Base-by-base conservation (phyloP, 192 early-diverging fungal species). In the Linnemannia zychae region DNA sequence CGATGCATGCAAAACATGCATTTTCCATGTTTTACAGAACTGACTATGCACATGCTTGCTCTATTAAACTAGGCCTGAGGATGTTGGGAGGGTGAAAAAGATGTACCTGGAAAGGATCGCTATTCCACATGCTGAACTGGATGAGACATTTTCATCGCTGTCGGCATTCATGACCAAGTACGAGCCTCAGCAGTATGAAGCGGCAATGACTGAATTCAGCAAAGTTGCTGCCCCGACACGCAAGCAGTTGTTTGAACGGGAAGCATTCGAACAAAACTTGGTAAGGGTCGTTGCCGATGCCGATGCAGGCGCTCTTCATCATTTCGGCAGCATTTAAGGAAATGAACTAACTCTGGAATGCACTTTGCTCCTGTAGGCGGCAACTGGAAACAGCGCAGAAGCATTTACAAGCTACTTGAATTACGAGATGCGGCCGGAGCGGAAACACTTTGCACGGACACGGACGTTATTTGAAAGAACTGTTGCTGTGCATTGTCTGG, bases 391-490 rank as follows among this genome's bases (percentile, higher is more conserved):
- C 72, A 68, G 76, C 2, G 40, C 93, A 46, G 86, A 81, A 38
- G 84, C 77, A 33, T 95, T 92, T 71, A 77, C 87, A 40, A 76
- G 87, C n/a, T 95, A 95, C 60, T 76, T 96, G 17, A 83, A 88
- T 12, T 87, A 87, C 38, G 93, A 94, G 87, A 86, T 48, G 53
- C 46, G 38, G 17, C 69, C 81, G 48, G 37, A 87, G 16, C 50
- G 68, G 40, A 82, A 76, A 37, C 76, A 77, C 37, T 87, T 72
- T 60, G 60, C n/a, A 24, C 49, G 34, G 18, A 81, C 92, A 17
- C 83, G 91, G 53, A 89, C 81, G 5, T 67, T 96, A 60, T 96
- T 89, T 65, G 95, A 96, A 76, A 79, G 94, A n/a, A 93, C 92
- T 3, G 68, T 95, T 50, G 81, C 88, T 1, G 65, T 90, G 3